Evolutionary conservation across 2,329 filamentous ascomycete species (phyloP).

Genomic region (Talaromyces sp.): DNA sequence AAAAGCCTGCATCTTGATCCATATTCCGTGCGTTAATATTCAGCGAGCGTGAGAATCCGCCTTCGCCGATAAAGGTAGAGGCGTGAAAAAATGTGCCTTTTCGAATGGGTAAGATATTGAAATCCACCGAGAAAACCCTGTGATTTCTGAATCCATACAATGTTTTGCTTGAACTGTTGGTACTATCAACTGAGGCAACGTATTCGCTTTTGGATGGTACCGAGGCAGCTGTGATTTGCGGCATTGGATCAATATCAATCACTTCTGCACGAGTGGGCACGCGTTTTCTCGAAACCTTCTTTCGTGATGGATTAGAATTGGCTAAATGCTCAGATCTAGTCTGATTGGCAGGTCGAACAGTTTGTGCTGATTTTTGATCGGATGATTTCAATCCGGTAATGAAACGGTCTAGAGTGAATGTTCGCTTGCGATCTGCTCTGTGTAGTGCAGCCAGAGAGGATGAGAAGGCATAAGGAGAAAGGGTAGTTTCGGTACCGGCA

Average conservation of each 20-base stretch:
- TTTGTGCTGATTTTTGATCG: not conserved
- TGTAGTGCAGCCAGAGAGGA: conserved; percentile 31
- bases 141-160: conserved; percentile 45
- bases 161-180: not conserved
- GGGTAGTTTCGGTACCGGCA: conserved; percentile 12
- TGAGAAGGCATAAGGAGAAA: conserved; percentile 26
- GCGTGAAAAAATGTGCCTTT: conserved; percentile 52
- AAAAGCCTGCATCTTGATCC: conserved; percentile 37
- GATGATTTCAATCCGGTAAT: conserved; percentile 21
- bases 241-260: conserved; percentile 8
- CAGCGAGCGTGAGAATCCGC: conserved; percentile 47
- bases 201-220: not conserved
- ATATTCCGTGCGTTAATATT: conserved; percentile 38
- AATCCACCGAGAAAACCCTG: conserved; percentile 50
- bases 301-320: not conserved
- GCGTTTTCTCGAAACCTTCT: conserved; percentile 23
- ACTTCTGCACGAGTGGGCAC: conserved; percentile 4
- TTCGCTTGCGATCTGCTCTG: conserved; percentile 25
- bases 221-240: not conserved
- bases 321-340: not conserved
- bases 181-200: conserved; percentile 9
- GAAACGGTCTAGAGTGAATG: conserved; percentile 34
- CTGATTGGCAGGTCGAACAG: not conserved
- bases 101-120: conserved; percentile 48
- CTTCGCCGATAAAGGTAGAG: conserved; percentile 55